Conservation (phyloP, 371 early-diverging fungal species). For the Blakeslea trispora region DNA sequence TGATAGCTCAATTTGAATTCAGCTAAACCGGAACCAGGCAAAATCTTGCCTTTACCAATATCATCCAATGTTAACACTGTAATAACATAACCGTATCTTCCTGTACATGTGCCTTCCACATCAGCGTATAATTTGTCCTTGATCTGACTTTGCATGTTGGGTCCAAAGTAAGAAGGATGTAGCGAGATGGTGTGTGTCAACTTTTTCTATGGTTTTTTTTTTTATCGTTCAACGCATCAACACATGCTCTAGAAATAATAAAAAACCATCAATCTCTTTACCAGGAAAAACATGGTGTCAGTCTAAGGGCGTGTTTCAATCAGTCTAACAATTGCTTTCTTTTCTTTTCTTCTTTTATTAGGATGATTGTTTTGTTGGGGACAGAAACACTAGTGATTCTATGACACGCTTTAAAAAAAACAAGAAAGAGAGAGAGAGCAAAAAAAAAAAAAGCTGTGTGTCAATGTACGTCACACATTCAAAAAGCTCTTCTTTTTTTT, state of each 20-base stretch:
- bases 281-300: conserved; percentile 23
- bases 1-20: conserved; percentile 94
- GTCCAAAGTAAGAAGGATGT: conserved; percentile 91
- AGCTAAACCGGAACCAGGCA: conserved; percentile 87
- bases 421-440: conserved; percentile 6
- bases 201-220: conserved; percentile 65
- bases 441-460: conserved; percentile 6
- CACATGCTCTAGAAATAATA: no score
- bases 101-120: conserved; percentile 95
- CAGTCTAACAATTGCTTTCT: no score
- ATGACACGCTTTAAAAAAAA: neutral
- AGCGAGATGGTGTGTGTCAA: conserved; percentile 90
- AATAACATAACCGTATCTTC: conserved; percentile 92
- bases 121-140: conserved; percentile 83
- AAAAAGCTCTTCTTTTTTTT: no score
- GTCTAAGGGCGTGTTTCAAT: no score
- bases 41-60: conserved; percentile 84
- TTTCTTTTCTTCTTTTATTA: no score
- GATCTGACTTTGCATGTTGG: conserved; percentile 78
- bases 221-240: no score
- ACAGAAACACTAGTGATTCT: no score
- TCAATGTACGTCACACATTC: conserved; percentile 9
- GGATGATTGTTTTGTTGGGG: no score
- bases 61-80: conserved; percentile 79
- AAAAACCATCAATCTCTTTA: conserved; percentile 1